Base-by-base conservation (phyloP, 768 basidiomycete species). In the Auricularia heimuer region DNA sequence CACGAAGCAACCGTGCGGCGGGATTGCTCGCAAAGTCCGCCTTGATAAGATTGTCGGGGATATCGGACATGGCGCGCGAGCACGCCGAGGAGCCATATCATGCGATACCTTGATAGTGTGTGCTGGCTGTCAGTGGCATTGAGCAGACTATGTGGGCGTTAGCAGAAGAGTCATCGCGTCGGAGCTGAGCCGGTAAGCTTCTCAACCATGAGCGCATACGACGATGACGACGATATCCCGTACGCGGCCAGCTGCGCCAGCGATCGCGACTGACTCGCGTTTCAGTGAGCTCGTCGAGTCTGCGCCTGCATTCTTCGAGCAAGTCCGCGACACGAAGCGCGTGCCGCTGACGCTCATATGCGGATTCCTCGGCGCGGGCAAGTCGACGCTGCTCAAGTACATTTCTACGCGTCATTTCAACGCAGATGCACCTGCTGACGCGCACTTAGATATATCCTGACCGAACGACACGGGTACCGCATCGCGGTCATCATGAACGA, bases 401-500 rank as follows among this genome's bases (percentile, higher is more conserved):
- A 83, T 73, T n/a, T 64, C 29, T 37, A 3, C 11, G 11, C 11
- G 3, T 21, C n/a, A 24, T 14, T 62, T 12, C 7, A 54, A 18
- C 42, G 18, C 34, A 33, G 64, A 16, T 21, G 29, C 35, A 21
- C 44, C 63, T 12, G 14, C 14, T 34, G 45, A 62, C 63, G 36
- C 7, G 29, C 33, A 21, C 16, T 24, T 18, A 39, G 51, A 58
- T n/a, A 47, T 37, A 95, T 98, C 70, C 78, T 98, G 67, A 96
- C 91, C 12, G 93, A 94, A 71, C 81, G 87, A 45, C 96, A 98
- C 82, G 95, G 96, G 3, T 94, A 94, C 72, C 85, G 90, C 44
- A 97, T 99, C 64, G 96, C 96, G 3, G 96, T 99, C 24, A 97
- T 96, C 68, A 94, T 97, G 92, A 97, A 96, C 71, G 94, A 95